phyloP scores from a whole-genome alignment of 2,329 filamentous ascomycete species.

The Penicillium rolfsii region DNA sequence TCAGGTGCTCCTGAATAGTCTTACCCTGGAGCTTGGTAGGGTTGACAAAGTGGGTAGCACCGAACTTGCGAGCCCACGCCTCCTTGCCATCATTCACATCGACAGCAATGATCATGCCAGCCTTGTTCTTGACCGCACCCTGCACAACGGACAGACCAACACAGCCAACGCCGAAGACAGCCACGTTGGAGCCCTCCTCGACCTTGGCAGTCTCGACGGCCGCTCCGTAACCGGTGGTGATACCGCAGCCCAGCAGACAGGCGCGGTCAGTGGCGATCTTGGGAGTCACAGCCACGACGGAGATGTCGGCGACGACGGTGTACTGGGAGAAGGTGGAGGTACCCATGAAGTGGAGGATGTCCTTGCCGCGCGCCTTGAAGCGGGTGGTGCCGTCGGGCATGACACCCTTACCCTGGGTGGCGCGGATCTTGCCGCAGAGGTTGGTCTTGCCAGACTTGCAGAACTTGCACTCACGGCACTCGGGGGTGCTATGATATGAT shows the following conservation, averaged over 20 bases:
- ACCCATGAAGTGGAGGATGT: constrained; percentile 98
- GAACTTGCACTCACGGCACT: constrained; percentile 98
- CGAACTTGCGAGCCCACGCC: constrained; percentile 90
- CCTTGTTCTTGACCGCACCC: constrained; percentile 83
- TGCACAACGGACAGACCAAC: constrained; percentile 95
- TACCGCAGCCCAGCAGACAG: constrained; percentile 94
- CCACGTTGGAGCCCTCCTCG: constrained; percentile 85
- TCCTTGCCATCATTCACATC: constrained; percentile 89
- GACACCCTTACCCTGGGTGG: constrained; percentile 91
- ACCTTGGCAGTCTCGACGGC: constrained; percentile 91
- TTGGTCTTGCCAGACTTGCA: constrained; percentile 99
- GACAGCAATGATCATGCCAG: constrained; percentile 64
- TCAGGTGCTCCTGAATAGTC: constrained; percentile 86
- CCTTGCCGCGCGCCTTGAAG: constrained; percentile 93
- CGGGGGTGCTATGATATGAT: constrained; percentile 72
- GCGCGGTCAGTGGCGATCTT: constrained; percentile 95
- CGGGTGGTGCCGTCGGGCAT: constrained; percentile 97
- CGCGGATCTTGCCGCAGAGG: constrained; percentile 97
- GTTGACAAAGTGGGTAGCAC: constrained; percentile 96
- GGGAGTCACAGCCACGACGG: constrained; percentile 87
- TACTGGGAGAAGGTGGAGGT: constrained; percentile 99
- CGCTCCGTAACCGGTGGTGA: constrained; percentile 97
- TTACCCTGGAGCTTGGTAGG: constrained; percentile 74
- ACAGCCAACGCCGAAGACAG: constrained; percentile 93
- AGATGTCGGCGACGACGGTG: constrained; percentile 98